These are phyloP conservation scores for Rhododendron kiyosumense DNA, from an alignment of 148 eudicot genomes.

Conservation along the genomic window DNA sequence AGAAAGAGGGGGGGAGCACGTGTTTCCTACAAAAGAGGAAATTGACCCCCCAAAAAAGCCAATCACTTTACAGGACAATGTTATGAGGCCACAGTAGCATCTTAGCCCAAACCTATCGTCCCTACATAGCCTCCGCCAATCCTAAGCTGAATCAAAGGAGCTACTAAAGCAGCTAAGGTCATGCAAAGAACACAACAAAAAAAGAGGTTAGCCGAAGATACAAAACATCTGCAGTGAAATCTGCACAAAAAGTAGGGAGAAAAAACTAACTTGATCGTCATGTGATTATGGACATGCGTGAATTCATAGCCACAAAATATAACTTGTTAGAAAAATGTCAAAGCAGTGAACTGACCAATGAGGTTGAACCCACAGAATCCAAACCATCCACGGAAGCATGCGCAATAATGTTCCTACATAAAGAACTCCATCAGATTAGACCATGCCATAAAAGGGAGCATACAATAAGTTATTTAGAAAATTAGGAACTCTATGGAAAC, in stretches of 20 bases:
- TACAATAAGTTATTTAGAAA: neutral
- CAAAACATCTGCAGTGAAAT: neutral
- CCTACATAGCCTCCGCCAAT: neutral
- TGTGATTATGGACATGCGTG: neutral
- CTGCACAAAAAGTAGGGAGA: neutral
- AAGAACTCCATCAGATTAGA: neutral
- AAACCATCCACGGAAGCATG: constrained; percentile 43
- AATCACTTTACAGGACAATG: neutral
- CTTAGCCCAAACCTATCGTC: neutral
- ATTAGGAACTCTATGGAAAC: neutral
- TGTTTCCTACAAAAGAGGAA: neutral
- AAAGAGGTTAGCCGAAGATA: neutral
- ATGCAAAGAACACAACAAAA: neutral
- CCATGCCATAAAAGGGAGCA: neutral
- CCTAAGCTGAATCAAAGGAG: neutral
- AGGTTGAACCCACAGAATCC: constrained; percentile 30
- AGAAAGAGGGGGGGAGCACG: neutral
- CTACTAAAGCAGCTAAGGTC: neutral
- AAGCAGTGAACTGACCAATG: constrained; percentile 36
- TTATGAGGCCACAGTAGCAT: neutral
- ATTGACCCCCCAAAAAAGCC: neutral
- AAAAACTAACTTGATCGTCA: neutral
- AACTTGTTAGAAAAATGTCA: neutral
- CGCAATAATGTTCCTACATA: constrained; percentile 29
- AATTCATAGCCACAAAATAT: neutral